Base-by-base conservation (phyloP, 1,284 basidiomycete genomes). In the Leccinum fallax region DNA sequence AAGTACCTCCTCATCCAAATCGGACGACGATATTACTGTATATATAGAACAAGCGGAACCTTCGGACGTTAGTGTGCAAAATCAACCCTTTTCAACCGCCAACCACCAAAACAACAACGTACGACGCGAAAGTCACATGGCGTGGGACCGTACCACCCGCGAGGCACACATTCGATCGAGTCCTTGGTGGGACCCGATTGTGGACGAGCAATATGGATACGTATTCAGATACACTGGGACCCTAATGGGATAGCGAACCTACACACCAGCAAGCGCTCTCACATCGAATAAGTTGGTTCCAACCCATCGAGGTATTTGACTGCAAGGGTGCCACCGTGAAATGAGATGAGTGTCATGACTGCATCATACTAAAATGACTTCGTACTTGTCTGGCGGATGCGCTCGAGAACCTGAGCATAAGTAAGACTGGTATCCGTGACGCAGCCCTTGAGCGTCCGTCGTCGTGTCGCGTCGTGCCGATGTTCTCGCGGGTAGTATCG, bases 241-340 rank as follows among this genome's bases (percentile, higher is more conserved):
- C 11, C 13, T 13, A 38, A 68, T 36, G 0, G 58, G 5, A 38
- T 63, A 28, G 19, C 36, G 36, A 32, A 61, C 58, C 5, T 55
- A 61, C 40, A 40, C 53, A 8, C 59, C 30, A 53, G 53, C 53
- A 4, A 56, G 57, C 0, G 60, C 48, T 52, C 49, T 64, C 4
- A 51, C 40, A 9, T 65, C 43, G 30, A 72, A 72, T 38, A 72
- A 52, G 48, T 65, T 46, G n/a, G 40, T 0, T 6, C 68, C 68
- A 53, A 65, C 64, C 16, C 67, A 69, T 3, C 49, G 66, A n/a
- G 68, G 68, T 53, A 57, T 54, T 43, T 69, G 68, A 8, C 56
- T 68, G 34, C 13, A 53, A 11, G 4, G 8, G 16, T 51, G 28
- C n/a, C 36, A 38, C 36, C 36, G 36, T 38, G 36, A 38, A 38